Percentiles rank a stretch among this genome's conserved stretches.
These are phyloP conservation scores for Melanopsichium pennsylvanicum DNA, from an alignment of 1,284 basidiomycete genomes.

Conservation along the genomic window DNA sequence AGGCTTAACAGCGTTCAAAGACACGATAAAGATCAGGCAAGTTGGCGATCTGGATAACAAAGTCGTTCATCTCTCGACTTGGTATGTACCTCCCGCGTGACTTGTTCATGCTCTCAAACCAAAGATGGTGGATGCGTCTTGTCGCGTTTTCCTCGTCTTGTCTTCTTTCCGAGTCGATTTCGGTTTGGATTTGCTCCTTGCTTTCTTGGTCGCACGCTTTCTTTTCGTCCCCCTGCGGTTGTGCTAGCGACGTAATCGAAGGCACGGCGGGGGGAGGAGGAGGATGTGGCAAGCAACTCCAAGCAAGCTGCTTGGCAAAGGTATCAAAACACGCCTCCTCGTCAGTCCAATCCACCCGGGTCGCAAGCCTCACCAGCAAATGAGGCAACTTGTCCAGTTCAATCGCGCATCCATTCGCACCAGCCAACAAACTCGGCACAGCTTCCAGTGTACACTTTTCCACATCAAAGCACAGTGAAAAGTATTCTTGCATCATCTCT, in stretches of 20 bases:
- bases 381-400: conserved; percentile 71
- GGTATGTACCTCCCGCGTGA: conserved; percentile 31
- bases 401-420: conserved; percentile 76
- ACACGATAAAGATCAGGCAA: conserved; percentile 63
- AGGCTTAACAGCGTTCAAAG: conserved; percentile 63
- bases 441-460: conserved; percentile 75
- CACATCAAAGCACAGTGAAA: conserved; percentile 72
- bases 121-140: conserved; percentile 39
- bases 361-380: conserved; percentile 59
- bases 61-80: conserved; percentile 26
- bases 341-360: conserved; percentile 83
- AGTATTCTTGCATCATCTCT: conserved; percentile 93
- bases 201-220: conserved; percentile 10
- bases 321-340: conserved; percentile 86
- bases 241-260: no score
- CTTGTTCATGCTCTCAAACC: conserved; percentile 55
- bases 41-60: conserved; percentile 55
- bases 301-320: conserved; percentile 82
- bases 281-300: conserved; percentile 67
- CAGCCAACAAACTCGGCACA: conserved; percentile 81
- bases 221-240: not conserved
- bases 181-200: no score
- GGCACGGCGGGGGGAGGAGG: conserved; percentile 3
- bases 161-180: no score
- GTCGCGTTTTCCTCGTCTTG: conserved; percentile 7